phyloP scores from a whole-genome alignment of 208 protist genomes.

The Wallacemonas sp. region DNA sequence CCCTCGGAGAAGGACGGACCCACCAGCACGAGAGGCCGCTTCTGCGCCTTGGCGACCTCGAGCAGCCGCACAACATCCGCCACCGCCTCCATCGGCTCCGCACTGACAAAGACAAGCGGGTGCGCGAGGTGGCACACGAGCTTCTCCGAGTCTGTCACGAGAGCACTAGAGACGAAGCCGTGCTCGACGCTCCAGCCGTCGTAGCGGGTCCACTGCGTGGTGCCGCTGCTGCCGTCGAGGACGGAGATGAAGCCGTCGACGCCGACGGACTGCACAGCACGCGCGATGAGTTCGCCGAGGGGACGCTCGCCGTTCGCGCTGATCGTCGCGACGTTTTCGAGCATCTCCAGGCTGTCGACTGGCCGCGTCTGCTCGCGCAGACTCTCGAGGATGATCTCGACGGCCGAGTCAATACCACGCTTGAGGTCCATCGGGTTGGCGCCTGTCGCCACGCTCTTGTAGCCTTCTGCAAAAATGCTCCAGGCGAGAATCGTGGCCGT shows the following conservation, averaged over 20 bases:
- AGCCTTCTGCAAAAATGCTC: constrained; percentile 98
- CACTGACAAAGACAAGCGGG: constrained; percentile 92
- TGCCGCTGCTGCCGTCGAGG: constrained; percentile 96
- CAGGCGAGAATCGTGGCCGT: constrained; percentile 99
- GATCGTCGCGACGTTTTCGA: constrained; percentile 98
- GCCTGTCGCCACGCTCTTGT: constrained; percentile 98
- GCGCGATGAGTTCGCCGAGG: constrained; percentile 97
- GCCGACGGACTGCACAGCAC: constrained; percentile 98
- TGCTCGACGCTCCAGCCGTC: constrained; percentile 98
- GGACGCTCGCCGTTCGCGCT: constrained; percentile 99
- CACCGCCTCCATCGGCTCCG: constrained; percentile 56
- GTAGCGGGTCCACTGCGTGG: constrained; percentile 96
- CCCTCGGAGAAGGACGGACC: constrained; percentile 66
- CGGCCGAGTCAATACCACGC: constrained; percentile 97
- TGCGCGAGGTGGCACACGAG: constrained; percentile 95
- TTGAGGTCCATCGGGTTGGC: constrained; percentile 99
- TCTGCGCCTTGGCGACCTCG: constrained; percentile 47
- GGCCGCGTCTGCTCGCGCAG: constrained; percentile 93
- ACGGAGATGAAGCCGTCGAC: constrained; percentile 99
- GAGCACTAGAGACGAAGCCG: constrained; percentile 98
- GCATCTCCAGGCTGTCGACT: constrained; percentile 93
- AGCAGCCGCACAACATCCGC: constrained; percentile 71
- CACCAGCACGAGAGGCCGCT: constrained; percentile 72
- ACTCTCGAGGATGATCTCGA: constrained; percentile 85
- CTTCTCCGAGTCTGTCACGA: constrained; percentile 96